Evolutionary conservation across 495 filamentous ascomycete species (phyloP), one percentile per base, ranked within the genome.

Genomic region (Annulohypoxylon nitens): DNA sequence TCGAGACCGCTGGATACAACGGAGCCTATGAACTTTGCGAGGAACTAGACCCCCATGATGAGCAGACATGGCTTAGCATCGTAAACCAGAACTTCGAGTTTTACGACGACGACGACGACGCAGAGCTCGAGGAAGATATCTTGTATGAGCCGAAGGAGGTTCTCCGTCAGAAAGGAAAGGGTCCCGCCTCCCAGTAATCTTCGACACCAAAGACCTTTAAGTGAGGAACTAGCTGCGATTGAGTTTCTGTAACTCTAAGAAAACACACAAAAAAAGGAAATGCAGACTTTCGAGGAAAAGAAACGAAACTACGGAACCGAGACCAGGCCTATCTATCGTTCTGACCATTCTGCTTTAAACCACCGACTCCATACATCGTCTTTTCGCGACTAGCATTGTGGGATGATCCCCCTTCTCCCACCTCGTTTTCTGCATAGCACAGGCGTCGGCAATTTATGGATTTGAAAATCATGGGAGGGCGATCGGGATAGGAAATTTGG

Each of bases 111-210:
- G 30, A 53, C 20, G 64, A 51, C 7, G 23, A 53, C 33, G 43
- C 16, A 4, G 61, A 30, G 30, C 5, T 30, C 30, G 30, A 30
- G 30, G 5, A 30, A 3, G 30, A 30, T 23, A 23, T 23, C 20
- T 23, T 23, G 20, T 23, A 63, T 14, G 60, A 63, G 20, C 33
- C 51, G 12, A 2, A 55, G 23, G 62, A 64, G 43, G 43, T 47
- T 33, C 18, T 37, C 0, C n/a, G 39, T 26, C 30, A n/a, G 12
- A 45, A 55, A 9, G 16, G 3, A 47, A 23, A 30, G 10, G 10
- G 18, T 12, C 16, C 53, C 30, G 36, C 54, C 6, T 50, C 18
- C 2, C 12, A 51, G 14, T 43, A n/a, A 43, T 43, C 12, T 4
- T n/a, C 11, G 4, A n/a, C 14, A n/a, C 8, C 9, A 10, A 39